Evolutionary conservation across 441 rosid genomes (phyloP).

Genomic region (Euphorbia schlechtendalii): DNA sequence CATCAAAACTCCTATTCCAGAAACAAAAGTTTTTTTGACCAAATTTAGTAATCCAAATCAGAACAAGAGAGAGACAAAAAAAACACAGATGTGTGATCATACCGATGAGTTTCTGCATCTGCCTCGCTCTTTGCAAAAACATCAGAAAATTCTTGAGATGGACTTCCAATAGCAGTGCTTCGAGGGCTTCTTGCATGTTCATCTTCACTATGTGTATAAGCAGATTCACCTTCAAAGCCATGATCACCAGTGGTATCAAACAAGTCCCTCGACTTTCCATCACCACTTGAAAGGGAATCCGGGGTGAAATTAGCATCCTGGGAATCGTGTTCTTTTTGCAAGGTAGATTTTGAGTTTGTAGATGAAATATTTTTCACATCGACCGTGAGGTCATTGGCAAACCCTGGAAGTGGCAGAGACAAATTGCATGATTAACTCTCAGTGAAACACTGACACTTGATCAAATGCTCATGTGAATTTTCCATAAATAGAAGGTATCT

Average conservation of each 20-base stretch:
- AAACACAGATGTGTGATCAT: slow-evolving; percentile 3
- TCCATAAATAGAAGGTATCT: neutral
- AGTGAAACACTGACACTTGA: neutral
- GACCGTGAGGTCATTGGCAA: slow-evolving; percentile 68
- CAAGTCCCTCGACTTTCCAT: slow-evolving; percentile 40
- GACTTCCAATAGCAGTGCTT: slow-evolving; percentile 53
- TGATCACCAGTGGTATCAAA: slow-evolving; percentile 39
- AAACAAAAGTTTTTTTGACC: slow-evolving; percentile 13
- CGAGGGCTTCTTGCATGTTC: slow-evolving; percentile 79
- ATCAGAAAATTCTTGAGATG: slow-evolving; percentile 59
- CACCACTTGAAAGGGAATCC: slow-evolving; percentile 45
- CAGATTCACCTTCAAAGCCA: slow-evolving; percentile 55
- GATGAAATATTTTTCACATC: slow-evolving; percentile 42
- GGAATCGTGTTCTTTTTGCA: slow-evolving; percentile 42
- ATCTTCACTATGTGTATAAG: slow-evolving; percentile 66
- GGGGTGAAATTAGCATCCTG: slow-evolving; percentile 48
- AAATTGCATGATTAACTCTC: slow-evolving; percentile 14
- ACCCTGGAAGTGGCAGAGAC: slow-evolving; percentile 45
- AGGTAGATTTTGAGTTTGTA: slow-evolving; percentile 27
- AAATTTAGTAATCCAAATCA: neutral
- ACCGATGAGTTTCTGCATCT: slow-evolving; percentile 57
- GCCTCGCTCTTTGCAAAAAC: slow-evolving; percentile 56
- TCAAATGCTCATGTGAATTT: neutral
- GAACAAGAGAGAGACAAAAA: slow-evolving; percentile 2
- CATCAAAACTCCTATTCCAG: slow-evolving; percentile 63